phyloP scores from a whole-genome alignment of 257 asterid genomes.

The Jasminum sambac region DNA sequence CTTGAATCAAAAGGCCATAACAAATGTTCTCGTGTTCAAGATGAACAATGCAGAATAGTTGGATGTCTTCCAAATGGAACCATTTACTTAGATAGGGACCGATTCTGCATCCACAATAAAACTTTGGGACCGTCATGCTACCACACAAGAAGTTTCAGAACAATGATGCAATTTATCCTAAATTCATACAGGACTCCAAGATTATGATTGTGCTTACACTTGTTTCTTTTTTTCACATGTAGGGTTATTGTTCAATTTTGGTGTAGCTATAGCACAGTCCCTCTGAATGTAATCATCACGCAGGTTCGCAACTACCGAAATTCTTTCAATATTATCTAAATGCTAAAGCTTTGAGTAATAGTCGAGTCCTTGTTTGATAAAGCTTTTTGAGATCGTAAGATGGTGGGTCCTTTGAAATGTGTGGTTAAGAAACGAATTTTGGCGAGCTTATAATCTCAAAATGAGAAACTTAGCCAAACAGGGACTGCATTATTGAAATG shows the following conservation, averaged over 20 bases:
- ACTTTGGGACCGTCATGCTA: background rate
- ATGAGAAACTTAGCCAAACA: too few relatives aligned
- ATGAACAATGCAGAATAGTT: background rate
- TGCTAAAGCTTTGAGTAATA: background rate
- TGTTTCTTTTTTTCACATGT: conserved; percentile 15
- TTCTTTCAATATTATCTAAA: background rate
- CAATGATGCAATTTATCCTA: background rate
- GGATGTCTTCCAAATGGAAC: background rate
- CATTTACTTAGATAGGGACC: background rate
- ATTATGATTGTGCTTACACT: background rate
- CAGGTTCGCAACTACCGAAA: conserved; percentile 47
- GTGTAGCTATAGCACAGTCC: conserved; percentile 90
- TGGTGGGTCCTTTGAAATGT: too few relatives aligned
- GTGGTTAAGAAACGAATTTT: too few relatives aligned
- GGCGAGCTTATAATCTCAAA: too few relatives aligned
- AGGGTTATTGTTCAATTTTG: conserved; percentile 85
- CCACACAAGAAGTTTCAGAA: background rate
- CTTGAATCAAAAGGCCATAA: background rate
- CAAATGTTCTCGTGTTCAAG: background rate
- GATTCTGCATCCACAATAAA: background rate
- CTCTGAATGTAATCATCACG: conserved; percentile 69
- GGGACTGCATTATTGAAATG: too few relatives aligned
- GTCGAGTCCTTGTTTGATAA: too few relatives aligned
- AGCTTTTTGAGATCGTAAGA: too few relatives aligned
- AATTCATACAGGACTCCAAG: background rate